Conservation (phyloP, 208 protist genomes). For the Acanthamoeba royreba region DNA sequence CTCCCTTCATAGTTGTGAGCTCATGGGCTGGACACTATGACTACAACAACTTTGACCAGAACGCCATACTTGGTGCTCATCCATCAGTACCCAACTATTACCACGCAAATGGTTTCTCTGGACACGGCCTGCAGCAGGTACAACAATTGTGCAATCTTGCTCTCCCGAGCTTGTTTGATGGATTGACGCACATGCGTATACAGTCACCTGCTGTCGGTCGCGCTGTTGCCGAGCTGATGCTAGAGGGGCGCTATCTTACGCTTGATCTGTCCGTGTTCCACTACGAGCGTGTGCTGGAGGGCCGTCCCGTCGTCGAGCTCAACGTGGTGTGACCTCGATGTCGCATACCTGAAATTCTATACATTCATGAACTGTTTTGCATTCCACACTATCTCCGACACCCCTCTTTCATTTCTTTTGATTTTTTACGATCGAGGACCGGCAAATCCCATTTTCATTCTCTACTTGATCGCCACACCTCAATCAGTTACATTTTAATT, state of each 20-base stretch:
- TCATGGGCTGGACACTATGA: constrained; percentile 13
- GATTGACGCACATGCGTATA: background rate
- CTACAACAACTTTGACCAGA: constrained; percentile 36
- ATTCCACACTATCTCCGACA: too few species aligned
- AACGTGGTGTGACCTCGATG: background rate
- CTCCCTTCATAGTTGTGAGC: background rate
- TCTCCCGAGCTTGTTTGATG: background rate
- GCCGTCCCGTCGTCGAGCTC: background rate
- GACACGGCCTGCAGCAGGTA: constrained; percentile 20
- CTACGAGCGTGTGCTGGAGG: background rate
- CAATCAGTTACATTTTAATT: too few species aligned
- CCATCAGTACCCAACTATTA: background rate
- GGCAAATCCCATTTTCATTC: too few species aligned
- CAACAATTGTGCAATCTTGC: background rate
- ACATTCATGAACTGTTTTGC: too few species aligned
- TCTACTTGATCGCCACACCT: too few species aligned
- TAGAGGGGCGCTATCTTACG: background rate
- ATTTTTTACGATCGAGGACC: too few species aligned
- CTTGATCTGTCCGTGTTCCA: constrained; percentile 36
- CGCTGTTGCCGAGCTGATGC: background rate
- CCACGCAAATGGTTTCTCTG: constrained; percentile 4
- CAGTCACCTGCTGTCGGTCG: background rate
- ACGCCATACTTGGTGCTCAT: background rate
- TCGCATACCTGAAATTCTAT: too few species aligned
- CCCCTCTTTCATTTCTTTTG: too few species aligned